A percentile compares a stretch with the other conserved stretches of the same genome.
Evolutionary conservation across 805 yeast species (phyloP).

Genomic region (Diddensiella caesifluorescens): DNA sequence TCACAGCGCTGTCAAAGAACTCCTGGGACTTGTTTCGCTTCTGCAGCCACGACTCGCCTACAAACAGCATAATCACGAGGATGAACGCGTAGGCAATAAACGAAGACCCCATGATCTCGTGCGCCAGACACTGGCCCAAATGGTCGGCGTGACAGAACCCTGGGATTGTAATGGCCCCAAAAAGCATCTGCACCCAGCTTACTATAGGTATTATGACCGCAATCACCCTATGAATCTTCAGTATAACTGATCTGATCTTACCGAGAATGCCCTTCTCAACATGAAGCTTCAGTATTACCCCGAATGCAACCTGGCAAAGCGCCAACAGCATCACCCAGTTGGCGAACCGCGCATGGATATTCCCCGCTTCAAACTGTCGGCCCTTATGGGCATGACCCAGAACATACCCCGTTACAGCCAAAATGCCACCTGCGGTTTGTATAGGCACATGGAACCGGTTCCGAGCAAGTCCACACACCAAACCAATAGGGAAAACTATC

Average conservation of each 20-base stretch:
- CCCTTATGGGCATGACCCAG: slow-evolving; percentile 38
- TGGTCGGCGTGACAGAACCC: slow-evolving; percentile 79
- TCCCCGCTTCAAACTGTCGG: slow-evolving; percentile 31
- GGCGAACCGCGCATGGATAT: slow-evolving; percentile 34
- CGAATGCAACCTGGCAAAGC: slow-evolving; percentile 31
- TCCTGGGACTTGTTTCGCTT: slow-evolving; percentile 62
- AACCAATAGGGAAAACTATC: slow-evolving; percentile 36
- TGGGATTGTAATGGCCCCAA: slow-evolving; percentile 77
- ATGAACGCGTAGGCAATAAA: slow-evolving; percentile 77
- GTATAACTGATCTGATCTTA: slow-evolving; percentile 27
- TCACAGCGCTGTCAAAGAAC: slow-evolving; percentile 71
- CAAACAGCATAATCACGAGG: slow-evolving; percentile 55
- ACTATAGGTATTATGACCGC: slow-evolving; percentile 36
- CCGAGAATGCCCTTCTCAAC: slow-evolving; percentile 34
- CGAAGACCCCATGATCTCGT: slow-evolving; percentile 93
- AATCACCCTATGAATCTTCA: slow-evolving; percentile 29
- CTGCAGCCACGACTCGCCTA: slow-evolving; percentile 57
- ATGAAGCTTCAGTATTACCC: slow-evolving; percentile 36
- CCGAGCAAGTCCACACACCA: slow-evolving; percentile 37
- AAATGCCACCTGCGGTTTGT: slow-evolving; percentile 32
- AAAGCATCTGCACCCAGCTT: slow-evolving; percentile 75
- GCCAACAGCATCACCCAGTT: slow-evolving; percentile 31
- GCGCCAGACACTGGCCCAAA: slow-evolving; percentile 94
- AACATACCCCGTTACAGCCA: slow-evolving; percentile 36
- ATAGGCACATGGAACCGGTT: slow-evolving; percentile 35